Conservation (phyloP, 257 asterid species). For the Striga asiatica region DNA sequence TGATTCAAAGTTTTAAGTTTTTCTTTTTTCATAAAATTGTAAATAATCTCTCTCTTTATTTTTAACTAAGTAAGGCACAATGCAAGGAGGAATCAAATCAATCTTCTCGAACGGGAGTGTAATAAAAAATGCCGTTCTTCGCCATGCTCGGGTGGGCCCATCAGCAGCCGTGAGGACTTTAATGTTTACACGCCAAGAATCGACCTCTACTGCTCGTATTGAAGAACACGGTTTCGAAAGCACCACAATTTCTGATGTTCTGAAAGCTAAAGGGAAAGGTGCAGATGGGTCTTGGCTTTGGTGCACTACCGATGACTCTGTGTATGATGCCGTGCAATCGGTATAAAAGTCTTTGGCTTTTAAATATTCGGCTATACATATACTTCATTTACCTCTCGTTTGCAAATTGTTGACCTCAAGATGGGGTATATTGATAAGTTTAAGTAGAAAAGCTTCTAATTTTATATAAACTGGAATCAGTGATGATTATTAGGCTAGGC, state of each 20-base stretch:
- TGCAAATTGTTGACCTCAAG: no score
- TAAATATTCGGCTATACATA: no score
- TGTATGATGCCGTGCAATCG: slow-evolving; percentile 94
- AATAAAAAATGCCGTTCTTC: slow-evolving; percentile 59
- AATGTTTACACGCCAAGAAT: slow-evolving; percentile 40
- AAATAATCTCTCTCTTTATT: slow-evolving; percentile 5
- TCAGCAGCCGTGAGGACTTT: slow-evolving; percentile 38
- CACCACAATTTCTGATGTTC: slow-evolving; percentile 63
- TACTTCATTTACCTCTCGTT: no score
- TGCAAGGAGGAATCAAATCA: slow-evolving; percentile 86
- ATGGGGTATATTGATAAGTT: no score
- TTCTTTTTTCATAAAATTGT: background rate
- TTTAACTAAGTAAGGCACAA: slow-evolving; percentile 35
- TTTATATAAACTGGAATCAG: no score
- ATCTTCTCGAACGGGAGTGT: slow-evolving; percentile 52
- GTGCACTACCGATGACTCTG: slow-evolving; percentile 92
- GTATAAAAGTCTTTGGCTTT: slow-evolving; percentile 30
- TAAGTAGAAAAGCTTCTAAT: no score
- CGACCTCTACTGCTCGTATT: slow-evolving; percentile 68
- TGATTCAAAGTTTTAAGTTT: background rate
- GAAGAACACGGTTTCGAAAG: slow-evolving; percentile 99
- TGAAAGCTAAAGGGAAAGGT: slow-evolving; percentile 64
- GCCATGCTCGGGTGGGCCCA: slow-evolving; percentile 48
- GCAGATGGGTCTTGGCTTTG: slow-evolving; percentile 99
- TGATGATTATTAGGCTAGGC: no score